These are phyloP conservation scores for Pythium oligandrum DNA, from an alignment of 352 stramenopile genomes.

Conservation along the genomic window DNA sequence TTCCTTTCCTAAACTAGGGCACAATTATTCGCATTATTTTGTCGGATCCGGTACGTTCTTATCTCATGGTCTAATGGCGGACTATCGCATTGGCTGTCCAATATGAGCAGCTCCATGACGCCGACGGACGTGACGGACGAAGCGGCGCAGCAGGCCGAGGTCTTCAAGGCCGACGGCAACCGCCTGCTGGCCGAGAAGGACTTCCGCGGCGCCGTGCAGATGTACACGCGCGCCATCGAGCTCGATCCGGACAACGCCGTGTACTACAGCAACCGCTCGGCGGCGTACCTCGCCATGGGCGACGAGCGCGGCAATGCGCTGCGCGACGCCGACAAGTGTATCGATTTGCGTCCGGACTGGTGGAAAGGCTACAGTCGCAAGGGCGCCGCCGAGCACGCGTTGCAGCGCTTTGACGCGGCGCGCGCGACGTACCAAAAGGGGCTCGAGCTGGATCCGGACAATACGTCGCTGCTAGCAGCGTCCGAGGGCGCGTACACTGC, in stretches of 20 bases:
- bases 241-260: constrained; percentile 83
- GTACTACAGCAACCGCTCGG: constrained; percentile 85
- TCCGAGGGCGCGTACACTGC: constrained; percentile 68
- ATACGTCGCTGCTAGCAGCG: constrained; percentile 56
- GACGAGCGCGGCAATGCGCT: constrained; percentile 79
- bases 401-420: constrained; percentile 70
- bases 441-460: constrained; percentile 64
- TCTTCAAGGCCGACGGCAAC: constrained; percentile 86
- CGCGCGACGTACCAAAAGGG: constrained; percentile 66
- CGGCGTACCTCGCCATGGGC: constrained; percentile 72
- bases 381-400: constrained; percentile 69
- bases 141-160: constrained; percentile 65
- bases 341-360: constrained; percentile 74
- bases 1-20: too few species aligned
- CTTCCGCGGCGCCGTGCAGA: constrained; percentile 60
- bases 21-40: not conserved
- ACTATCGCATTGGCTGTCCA: too few species aligned
- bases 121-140: constrained; percentile 24
- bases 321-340: constrained; percentile 71
- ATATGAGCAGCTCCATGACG: too few species aligned
- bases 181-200: constrained; percentile 54
- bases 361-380: constrained; percentile 87
- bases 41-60: too few species aligned
- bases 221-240: constrained; percentile 81
- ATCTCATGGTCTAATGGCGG: too few species aligned